These are phyloP conservation scores for Rhizophora apiculata DNA, from an alignment of 345 rosid genomes.

Conservation along the genomic window DNA sequence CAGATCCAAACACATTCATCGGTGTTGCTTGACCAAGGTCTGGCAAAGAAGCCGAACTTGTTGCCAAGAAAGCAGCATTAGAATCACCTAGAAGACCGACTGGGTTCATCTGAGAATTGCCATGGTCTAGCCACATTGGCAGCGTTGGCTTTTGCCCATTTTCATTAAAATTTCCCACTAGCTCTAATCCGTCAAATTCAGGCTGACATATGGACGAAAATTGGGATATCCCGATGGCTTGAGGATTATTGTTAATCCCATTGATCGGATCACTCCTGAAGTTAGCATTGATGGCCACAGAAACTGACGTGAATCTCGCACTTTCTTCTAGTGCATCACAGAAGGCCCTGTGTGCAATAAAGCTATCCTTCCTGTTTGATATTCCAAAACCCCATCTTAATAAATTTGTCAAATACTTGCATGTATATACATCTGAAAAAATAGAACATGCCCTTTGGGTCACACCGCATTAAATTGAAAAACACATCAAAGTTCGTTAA, in stretches of 20 bases:
- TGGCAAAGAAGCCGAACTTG: constrained; percentile 28
- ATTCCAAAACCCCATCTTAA: neutral
- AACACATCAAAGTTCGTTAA: constrained; percentile 6
- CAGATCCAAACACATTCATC: constrained; percentile 31
- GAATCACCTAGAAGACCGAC: constrained; percentile 12
- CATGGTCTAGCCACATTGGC: constrained; percentile 46
- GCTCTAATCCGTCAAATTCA: constrained; percentile 23
- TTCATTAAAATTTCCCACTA: constrained; percentile 16
- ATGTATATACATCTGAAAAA: neutral
- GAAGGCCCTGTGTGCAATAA: constrained; percentile 54
- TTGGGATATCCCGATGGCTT: constrained; percentile 30
- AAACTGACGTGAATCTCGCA: constrained; percentile 46
- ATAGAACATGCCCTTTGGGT: neutral
- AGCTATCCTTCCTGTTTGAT: constrained; percentile 49
- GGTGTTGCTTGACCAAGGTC: constrained; percentile 29
- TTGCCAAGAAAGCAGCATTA: constrained; percentile 16
- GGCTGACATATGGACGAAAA: constrained; percentile 29
- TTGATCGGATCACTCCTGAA: constrained; percentile 20
- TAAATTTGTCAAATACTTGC: neutral
- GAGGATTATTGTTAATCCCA: constrained; percentile 12
- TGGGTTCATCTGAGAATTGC: constrained; percentile 26
- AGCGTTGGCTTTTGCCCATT: constrained; percentile 33
- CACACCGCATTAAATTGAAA: constrained; percentile 13
- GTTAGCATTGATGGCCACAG: constrained; percentile 34
- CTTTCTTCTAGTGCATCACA: constrained; percentile 63